Evolutionary conservation across 2,329 filamentous ascomycete species (phyloP).

Genomic region (Ophiocordyceps robertsii): DNA sequence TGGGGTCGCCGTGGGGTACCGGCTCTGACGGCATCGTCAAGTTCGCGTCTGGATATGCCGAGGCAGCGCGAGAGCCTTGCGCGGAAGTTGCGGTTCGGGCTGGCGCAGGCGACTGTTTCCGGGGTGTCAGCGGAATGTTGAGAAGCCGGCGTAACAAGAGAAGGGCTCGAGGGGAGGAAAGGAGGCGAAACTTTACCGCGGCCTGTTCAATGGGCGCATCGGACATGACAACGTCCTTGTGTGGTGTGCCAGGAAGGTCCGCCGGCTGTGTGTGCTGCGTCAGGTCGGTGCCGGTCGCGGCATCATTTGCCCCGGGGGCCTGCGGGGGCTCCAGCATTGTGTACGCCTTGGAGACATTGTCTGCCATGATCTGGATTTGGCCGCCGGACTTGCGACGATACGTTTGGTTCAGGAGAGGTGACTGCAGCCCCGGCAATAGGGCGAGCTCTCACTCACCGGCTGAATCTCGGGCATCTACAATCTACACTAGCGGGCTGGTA

Average conservation of each 20-base stretch:
- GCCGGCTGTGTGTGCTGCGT: conserved; percentile 4
- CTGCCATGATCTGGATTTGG: conserved; percentile 14
- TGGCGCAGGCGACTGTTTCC: conserved; percentile 21
- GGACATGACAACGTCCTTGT: conserved; percentile 28
- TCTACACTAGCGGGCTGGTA: no score
- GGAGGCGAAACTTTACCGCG: conserved; percentile 16
- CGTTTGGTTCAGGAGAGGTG: not conserved
- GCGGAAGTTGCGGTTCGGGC: conserved; percentile 35
- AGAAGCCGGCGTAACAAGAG: not conserved
- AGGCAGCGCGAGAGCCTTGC: conserved; percentile 39
- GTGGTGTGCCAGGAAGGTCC: conserved; percentile 9
- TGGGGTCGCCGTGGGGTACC: conserved; percentile 52
- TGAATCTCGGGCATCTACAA: conserved; percentile 1
- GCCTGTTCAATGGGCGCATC: conserved; percentile 27
- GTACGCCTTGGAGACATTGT: conserved; percentile 12
- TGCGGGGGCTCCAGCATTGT: conserved; percentile 8
- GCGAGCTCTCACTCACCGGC: not conserved
- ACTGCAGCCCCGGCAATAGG: not conserved
- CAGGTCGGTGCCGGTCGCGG: conserved; percentile 7
- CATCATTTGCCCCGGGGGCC: conserved; percentile 9
- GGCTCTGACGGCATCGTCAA: conserved; percentile 46
- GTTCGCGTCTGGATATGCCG: conserved; percentile 39
- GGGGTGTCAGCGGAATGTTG: not conserved
- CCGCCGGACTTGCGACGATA: not conserved
- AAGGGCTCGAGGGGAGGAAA: not conserved